Conservation (phyloP, 116 monocot species). For the Cymodocea nodosa region DNA sequence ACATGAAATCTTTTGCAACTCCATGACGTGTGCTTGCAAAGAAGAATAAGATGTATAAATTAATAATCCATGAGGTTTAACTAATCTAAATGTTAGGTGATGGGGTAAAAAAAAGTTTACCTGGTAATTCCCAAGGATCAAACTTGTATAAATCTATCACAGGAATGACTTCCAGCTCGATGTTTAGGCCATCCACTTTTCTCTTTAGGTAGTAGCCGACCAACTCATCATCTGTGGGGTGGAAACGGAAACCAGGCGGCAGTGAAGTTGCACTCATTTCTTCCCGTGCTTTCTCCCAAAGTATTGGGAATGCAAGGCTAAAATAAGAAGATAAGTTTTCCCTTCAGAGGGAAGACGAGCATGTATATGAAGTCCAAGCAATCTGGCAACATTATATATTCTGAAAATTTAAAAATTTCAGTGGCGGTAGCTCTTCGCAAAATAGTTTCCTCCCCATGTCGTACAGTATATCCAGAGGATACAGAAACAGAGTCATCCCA, state of each 20-base stretch:
- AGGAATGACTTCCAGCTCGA: slow-evolving; percentile 92
- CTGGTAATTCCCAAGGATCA: slow-evolving; percentile 96
- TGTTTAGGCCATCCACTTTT: slow-evolving; percentile 48
- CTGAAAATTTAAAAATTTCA: slow-evolving; percentile 84
- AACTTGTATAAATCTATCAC: slow-evolving; percentile 77
- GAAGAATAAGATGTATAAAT: not conserved
- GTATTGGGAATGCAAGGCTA: not conserved
- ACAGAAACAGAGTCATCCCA: not conserved
- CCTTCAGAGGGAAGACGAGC: not conserved
- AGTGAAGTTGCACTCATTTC: slow-evolving; percentile 43
- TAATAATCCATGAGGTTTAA: not conserved
- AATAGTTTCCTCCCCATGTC: slow-evolving; percentile 21
- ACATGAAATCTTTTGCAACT: not conserved
- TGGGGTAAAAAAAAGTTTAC: slow-evolving; percentile 13
- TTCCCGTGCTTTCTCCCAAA: not conserved
- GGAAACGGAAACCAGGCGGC: slow-evolving; percentile 91
- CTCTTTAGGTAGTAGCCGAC: slow-evolving; percentile 91
- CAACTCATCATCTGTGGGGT: slow-evolving; percentile 82
- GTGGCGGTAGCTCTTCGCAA: slow-evolving; percentile 61
- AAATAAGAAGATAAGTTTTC: not conserved
- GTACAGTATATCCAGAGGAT: slow-evolving; percentile 15
- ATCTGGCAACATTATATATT: slow-evolving; percentile 16
- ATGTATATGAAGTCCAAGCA: not conserved
- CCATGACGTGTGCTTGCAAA: not conserved
- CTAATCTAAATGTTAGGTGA: not conserved